phyloP scores from a whole-genome alignment of 345 rosid genomes.

The Trapa bicornis region DNA sequence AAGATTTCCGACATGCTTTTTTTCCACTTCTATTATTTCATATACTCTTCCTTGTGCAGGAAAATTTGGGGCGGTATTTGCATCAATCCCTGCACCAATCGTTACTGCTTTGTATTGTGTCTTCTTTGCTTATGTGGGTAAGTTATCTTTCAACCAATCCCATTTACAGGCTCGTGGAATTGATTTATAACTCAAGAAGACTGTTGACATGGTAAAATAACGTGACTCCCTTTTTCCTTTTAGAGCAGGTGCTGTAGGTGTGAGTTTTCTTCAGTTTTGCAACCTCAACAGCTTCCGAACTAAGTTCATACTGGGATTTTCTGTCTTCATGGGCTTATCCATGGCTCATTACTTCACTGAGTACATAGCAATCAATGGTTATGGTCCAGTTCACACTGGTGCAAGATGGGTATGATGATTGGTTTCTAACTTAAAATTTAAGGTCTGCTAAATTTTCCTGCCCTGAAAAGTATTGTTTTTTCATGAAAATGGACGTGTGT shows the following conservation, averaged over 20 bases:
- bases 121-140: constrained; percentile 92
- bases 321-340: constrained; percentile 80
- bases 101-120: constrained; percentile 69
- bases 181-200: background rate
- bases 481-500: background rate
- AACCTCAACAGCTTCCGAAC: constrained; percentile 83
- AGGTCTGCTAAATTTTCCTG: background rate
- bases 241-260: constrained; percentile 70
- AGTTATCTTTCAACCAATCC: constrained; percentile 14
- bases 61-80: constrained; percentile 90
- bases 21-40: constrained; percentile 3
- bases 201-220: background rate
- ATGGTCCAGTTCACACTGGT: constrained; percentile 70
- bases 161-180: background rate
- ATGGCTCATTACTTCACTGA: constrained; percentile 89
- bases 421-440: background rate
- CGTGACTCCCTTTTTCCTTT: background rate
- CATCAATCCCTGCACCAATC: constrained; percentile 82
- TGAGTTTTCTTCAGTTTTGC: constrained; percentile 82
- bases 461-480: background rate
- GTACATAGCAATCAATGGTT: constrained; percentile 69
- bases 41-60: constrained; percentile 31
- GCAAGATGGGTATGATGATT: constrained; percentile 68
- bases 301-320: constrained; percentile 68
- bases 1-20: background rate